These are phyloP conservation scores for Chlamydomonas sp. DNA, from an alignment of 139 green algal genomes.

Conservation along the genomic window DNA sequence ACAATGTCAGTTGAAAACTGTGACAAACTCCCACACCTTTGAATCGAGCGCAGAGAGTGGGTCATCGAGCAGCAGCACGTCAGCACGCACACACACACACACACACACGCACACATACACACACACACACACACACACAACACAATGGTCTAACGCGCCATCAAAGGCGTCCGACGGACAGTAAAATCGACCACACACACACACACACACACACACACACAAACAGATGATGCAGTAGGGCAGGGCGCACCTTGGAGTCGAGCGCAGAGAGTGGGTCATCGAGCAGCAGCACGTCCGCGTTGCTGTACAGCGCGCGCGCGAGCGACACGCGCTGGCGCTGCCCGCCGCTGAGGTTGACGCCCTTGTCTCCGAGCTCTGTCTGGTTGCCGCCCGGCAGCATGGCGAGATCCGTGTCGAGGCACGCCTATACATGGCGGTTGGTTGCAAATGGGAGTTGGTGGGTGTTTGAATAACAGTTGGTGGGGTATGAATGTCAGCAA, in stretches of 20 bases:
- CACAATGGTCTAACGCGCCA: too few species aligned
- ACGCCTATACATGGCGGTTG: too few species aligned
- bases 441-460: too few species aligned
- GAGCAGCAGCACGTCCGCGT: constrained; percentile 42
- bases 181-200: too few species aligned
- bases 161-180: too few species aligned
- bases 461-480: too few species aligned
- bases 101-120: constrained; percentile 12
- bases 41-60: constrained; percentile 51
- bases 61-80: constrained; percentile 51
- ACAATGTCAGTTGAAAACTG: too few species aligned
- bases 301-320: constrained; percentile 57
- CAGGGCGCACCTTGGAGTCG: constrained; percentile 25
- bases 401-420: constrained; percentile 44
- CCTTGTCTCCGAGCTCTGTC: constrained; percentile 68
- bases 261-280: constrained; percentile 55
- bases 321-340: constrained; percentile 79
- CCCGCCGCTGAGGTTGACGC: constrained; percentile 63
- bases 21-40: constrained; percentile 5
- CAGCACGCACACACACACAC: constrained; percentile 9
- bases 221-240: too few species aligned
- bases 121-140: too few species aligned
- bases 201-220: too few species aligned
- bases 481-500: too few species aligned
- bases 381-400: constrained; percentile 52